Base-by-base conservation (phyloP, 2,329 filamentous ascomycete species). In the Paracoccidioides brasiliensis region DNA sequence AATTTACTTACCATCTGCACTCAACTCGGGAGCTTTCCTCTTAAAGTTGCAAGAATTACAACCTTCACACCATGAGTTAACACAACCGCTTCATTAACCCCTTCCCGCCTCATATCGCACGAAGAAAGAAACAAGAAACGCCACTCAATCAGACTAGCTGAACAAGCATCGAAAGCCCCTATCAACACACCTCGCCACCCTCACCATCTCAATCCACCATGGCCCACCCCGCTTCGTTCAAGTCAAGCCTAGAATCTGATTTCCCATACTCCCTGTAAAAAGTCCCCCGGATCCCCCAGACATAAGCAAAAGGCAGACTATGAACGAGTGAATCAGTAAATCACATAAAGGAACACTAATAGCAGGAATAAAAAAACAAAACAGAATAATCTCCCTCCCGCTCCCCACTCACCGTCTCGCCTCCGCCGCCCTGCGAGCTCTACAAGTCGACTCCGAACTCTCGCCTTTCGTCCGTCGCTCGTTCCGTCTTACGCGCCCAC, bases 381-480 rank as follows among this genome's bases (percentile, higher is more conserved):
- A 37, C 42, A 58, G 56, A 66, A 82, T 79, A 57, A 80, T 95
- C 59, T 78, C 83, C 63, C 78, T 93, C 57, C 91, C 93, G 46
- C 86, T 97, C 67, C 90, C 90, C 22, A 87, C 84, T 43, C 70
- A 83, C 40, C 85, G 88, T 59, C 82, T 96, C 49, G 90, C 91
- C 53, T 78, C 78, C 49, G 82, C 86, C 50, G 90, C 91, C 45
- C 78, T 88, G 40, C 80, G 80, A 63, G 81, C 89, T 42, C 79
- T 97, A 45, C 77, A 84, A 57, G 90, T 97, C 63, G 93, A 98
- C 72, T 80, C 84, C 59, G 93, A 98, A 69, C 80, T 97, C 52
- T 97, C 91, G 1, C 81, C 86, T 12, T 80, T 93, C 9, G 91
- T 97, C 55, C 80, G 78, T 48, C 83, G 91, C 56, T 76, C 78